Conservation (phyloP, 805 yeast genomes). For the Sugiyamaella marilandica region DNA sequence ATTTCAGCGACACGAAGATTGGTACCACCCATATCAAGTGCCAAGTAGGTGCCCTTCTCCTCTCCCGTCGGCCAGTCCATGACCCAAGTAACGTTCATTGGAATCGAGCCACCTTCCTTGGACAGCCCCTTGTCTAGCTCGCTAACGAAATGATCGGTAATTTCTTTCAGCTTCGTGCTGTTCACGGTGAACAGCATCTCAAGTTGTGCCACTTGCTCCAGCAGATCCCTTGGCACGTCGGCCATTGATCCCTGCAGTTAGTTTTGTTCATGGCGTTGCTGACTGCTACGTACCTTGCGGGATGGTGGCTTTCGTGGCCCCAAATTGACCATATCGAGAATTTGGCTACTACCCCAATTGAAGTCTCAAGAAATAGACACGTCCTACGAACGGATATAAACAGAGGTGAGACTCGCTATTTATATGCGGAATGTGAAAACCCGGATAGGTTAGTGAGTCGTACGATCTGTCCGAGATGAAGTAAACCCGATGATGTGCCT, state of each 20-base stretch:
- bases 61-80: conserved; percentile 88
- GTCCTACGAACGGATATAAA: too few relatives aligned
- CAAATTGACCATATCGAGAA: conserved; percentile 62
- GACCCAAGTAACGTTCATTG: conserved; percentile 98
- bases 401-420: too few relatives aligned
- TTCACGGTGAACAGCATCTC: conserved; percentile 62
- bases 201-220: conserved; percentile 51
- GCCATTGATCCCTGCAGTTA: conserved; percentile 50
- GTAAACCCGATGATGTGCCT: too few relatives aligned
- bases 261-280: neutral
- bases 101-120: conserved; percentile 72
- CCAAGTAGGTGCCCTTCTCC: conserved; percentile 85
- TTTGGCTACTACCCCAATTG: too few relatives aligned
- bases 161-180: conserved; percentile 52
- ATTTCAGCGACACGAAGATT: conserved; percentile 90
- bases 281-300: conserved; percentile 49
- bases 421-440: too few relatives aligned
- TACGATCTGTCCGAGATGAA: too few relatives aligned
- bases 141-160: conserved; percentile 67
- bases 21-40: conserved; percentile 97
- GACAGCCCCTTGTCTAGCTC: conserved; percentile 82
- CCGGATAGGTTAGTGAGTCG: too few relatives aligned
- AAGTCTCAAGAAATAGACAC: too few relatives aligned
- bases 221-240: conserved; percentile 61
- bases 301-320: conserved; percentile 81